A percentile compares a stretch with the other conserved stretches of the same genome.
These are phyloP conservation scores for Brettanomyces nanus DNA, from an alignment of 805 yeast genomes.

Conservation along the genomic window DNA sequence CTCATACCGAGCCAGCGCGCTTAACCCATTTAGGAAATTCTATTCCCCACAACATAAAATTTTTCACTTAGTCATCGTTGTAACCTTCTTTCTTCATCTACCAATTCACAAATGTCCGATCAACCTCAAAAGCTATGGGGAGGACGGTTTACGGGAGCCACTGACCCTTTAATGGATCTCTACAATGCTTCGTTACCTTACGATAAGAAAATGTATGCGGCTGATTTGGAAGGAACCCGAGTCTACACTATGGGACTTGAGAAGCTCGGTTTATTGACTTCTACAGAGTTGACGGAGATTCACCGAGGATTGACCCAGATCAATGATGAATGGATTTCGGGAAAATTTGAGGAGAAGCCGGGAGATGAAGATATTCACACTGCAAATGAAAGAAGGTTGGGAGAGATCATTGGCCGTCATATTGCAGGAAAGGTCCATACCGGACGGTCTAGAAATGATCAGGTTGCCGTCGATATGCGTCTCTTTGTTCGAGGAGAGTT, in stretches of 20 bases:
- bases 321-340: conserved; percentile 72
- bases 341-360: conserved; percentile 60
- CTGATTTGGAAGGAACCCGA: conserved; percentile 88
- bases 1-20: too few species aligned
- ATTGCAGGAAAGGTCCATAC: conserved; percentile 98
- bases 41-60: not conserved
- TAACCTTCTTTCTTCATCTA: not conserved
- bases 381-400: conserved; percentile 95
- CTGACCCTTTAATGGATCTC: conserved; percentile 95
- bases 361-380: conserved; percentile 99
- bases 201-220: conserved; percentile 89
- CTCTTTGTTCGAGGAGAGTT: conserved; percentile 80
- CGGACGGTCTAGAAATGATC: conserved; percentile 98
- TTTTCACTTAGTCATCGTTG: not conserved
- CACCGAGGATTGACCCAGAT: conserved; percentile 74
- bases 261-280: conserved; percentile 67
- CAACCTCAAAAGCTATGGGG: conserved; percentile 84
- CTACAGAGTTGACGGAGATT: conserved; percentile 68
- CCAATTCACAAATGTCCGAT: not conserved
- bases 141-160: conserved; percentile 94
- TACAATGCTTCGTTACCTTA: conserved; percentile 96
- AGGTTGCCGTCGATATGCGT: conserved; percentile 99
- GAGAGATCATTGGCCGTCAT: conserved; percentile 87
- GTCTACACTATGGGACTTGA: conserved; percentile 84
- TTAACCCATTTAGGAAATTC: not conserved